Evolutionary conservation across 2,329 filamentous ascomycete genomes (phyloP), one percentile per base, ranked within the genome.

Genomic region (Hypoxylon sp.): DNA sequence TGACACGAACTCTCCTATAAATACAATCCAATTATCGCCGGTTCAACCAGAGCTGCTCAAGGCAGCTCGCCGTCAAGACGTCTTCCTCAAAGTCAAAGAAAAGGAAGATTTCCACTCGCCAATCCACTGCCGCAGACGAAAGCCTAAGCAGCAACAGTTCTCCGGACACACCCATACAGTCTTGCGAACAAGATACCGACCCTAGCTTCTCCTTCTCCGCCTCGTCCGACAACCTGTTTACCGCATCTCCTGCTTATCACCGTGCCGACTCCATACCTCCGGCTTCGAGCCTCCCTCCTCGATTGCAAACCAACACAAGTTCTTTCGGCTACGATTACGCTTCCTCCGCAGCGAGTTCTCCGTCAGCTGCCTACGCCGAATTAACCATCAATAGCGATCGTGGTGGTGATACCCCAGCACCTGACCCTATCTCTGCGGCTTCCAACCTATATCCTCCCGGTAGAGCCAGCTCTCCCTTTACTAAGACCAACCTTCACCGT

Each of bases 21-120:
- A 55, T 63, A 56, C 45, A 63, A 55, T 52, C 17, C 50, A 56
- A 64, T 53, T 63, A 57, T 48, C 60, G 49, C 60, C 59, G 51
- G 73, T 70, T 74, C 71, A 63, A 72, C 76, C 75, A 80, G 87
- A 89, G 87, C 87, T 89, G 87, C 87, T 75, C 74, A 79, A 53
- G 79, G 88, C 88, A 90, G 89, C 89, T 90, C 89, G 82, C 85
- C 79, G 84, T 86, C 89, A 91, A 86, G 81, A 91, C 89, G 89
- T 90, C 88, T 88, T 90, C 87, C 83, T 85, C 82, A 86, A 91
- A 90, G 88, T 85, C 82, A 86, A 91, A 90, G 88, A 91, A 90
- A 88, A 86, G 88, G 85, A 90, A 88, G 86, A 86, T 90, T 76
- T 83, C 82, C 64, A 69, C 81, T 76, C 85, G 83, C 74, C 82